phyloP scores from a whole-genome alignment of 2,329 filamentous ascomycete genomes.

The Fusarium siculi region DNA sequence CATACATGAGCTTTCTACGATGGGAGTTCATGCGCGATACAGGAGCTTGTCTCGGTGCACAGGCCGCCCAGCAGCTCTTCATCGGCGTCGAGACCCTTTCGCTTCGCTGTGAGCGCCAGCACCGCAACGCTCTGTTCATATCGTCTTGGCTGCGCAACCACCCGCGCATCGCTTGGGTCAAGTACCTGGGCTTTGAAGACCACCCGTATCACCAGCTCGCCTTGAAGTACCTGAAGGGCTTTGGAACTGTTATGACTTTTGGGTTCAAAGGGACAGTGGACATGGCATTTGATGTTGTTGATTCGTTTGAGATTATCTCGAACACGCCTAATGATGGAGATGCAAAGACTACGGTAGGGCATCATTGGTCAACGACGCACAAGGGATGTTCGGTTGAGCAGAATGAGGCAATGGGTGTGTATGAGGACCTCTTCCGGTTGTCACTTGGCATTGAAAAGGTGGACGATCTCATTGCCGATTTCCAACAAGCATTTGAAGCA shows the following conservation, averaged over 20 bases:
- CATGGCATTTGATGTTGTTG: slow-evolving; percentile 72
- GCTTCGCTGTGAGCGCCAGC: not conserved
- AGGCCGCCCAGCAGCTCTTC: not conserved
- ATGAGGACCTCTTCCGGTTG: slow-evolving; percentile 58
- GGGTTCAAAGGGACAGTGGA: slow-evolving; percentile 53
- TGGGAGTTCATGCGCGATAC: slow-evolving; percentile 3
- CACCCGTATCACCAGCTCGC: slow-evolving; percentile 72
- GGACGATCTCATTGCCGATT: slow-evolving; percentile 77
- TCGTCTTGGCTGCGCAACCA: not conserved
- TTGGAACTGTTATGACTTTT: slow-evolving; percentile 77
- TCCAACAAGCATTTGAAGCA: slow-evolving; percentile 61
- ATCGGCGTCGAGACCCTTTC: slow-evolving; percentile 1
- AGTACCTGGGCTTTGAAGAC: not conserved
- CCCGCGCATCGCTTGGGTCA: slow-evolving; percentile 1
- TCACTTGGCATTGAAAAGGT: slow-evolving; percentile 70
- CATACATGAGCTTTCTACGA: not conserved
- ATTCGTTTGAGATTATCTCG: slow-evolving; percentile 53
- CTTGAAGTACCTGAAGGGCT: slow-evolving; percentile 76
- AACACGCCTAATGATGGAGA: slow-evolving; percentile 64
- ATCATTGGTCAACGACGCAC: slow-evolving; percentile 79
- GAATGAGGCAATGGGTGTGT: slow-evolving; percentile 62
- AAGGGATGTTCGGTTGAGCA: slow-evolving; percentile 38
- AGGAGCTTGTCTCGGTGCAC: not conserved
- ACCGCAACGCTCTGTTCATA: not conserved
- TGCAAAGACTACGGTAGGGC: slow-evolving; percentile 77